These are phyloP conservation scores for Clarireedia monteithiana DNA, from an alignment of 2,329 filamentous ascomycete species.

Conservation along the genomic window DNA sequence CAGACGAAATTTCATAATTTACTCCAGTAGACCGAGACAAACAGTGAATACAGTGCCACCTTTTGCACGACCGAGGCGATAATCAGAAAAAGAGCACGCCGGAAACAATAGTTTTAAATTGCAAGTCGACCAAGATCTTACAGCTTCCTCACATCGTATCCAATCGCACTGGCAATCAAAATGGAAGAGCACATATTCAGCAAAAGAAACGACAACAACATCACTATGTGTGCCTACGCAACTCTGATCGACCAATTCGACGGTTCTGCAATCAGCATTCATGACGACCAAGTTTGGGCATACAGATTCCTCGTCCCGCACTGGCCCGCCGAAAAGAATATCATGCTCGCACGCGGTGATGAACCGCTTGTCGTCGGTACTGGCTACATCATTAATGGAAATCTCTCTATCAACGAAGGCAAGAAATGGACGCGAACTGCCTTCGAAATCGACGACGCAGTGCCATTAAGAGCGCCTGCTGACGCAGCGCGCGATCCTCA, in stretches of 20 bases:
- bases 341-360: slow-evolving; percentile 2
- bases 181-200: slow-evolving; percentile 3
- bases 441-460: slow-evolving; percentile 3
- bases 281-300: neutral
- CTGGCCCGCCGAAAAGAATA: neutral
- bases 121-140: neutral
- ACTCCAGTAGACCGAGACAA: neutral
- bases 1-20: neutral
- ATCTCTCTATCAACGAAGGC: slow-evolving; percentile 3
- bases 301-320: slow-evolving; percentile 1
- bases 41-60: neutral
- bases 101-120: neutral
- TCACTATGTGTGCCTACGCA: slow-evolving; percentile 1
- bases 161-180: neutral
- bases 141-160: neutral
- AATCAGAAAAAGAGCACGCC: too few relatives aligned
- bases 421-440: slow-evolving; percentile 1
- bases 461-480: neutral
- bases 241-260: slow-evolving; percentile 2
- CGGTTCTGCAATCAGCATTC: neutral
- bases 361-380: neutral
- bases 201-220: slow-evolving; percentile 2
- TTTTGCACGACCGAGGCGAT: too few relatives aligned
- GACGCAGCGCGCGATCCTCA: neutral
- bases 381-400: slow-evolving; percentile 3